Conservation (phyloP, 108 stramenopile species). For the Ochromonas danica region DNA sequence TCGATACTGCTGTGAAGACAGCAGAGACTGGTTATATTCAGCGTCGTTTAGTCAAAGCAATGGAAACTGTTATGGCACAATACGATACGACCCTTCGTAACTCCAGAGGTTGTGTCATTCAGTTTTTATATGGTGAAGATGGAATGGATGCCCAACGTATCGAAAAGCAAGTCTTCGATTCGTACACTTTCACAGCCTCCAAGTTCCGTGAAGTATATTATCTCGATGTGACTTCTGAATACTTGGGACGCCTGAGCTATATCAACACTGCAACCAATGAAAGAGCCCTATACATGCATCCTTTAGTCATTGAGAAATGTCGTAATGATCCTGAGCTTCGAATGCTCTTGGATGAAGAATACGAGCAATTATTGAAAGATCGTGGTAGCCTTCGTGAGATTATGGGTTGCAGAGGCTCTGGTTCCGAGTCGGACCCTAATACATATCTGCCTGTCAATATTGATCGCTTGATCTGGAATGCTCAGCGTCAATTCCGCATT, state of each 20-base stretch:
- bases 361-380: conserved; percentile 76
- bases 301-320: conserved; percentile 75
- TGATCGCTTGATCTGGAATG: conserved; percentile 82
- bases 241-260: conserved; percentile 67
- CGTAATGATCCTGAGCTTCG: conserved; percentile 78
- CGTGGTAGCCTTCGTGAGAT: conserved; percentile 73
- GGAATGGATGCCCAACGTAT: conserved; percentile 99
- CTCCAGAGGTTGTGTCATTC: conserved; percentile 81
- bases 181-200: conserved; percentile 68
- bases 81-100: conserved; percentile 97
- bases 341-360: conserved; percentile 76
- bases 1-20: conserved; percentile 99
- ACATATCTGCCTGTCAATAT: conserved; percentile 90
- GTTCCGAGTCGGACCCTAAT: conserved; percentile 65
- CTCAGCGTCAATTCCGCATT: conserved; percentile 80
- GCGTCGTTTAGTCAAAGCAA: conserved; percentile 95
- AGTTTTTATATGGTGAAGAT: conserved; percentile 99
- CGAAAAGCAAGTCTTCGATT: conserved; percentile 88
- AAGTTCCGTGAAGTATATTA: conserved; percentile 70
- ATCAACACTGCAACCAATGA: not conserved
- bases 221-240: conserved; percentile 70
- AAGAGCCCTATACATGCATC: conserved; percentile 61
- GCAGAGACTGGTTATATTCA: conserved; percentile 99
- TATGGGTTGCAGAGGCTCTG: conserved; percentile 83
- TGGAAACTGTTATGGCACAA: conserved; percentile 94